Conservation (phyloP, 768 basidiomycete species). For the Boletus rex-veris region DNA sequence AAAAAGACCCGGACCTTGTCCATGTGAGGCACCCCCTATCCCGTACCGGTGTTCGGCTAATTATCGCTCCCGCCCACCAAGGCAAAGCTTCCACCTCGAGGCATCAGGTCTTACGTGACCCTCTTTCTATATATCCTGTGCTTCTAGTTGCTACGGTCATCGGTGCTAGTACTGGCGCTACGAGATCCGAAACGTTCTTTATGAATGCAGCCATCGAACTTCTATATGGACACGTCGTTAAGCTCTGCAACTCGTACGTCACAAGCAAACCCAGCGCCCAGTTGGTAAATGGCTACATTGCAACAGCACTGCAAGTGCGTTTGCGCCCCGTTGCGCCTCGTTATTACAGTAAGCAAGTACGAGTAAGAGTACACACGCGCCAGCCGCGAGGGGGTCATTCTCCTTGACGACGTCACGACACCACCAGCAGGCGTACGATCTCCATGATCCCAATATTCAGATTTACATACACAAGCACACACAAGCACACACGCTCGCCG, state of each 20-base stretch:
- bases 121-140: background rate
- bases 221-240: background rate
- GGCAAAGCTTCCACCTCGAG: background rate
- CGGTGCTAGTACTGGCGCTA: too few species aligned
- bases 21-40: background rate
- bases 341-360: background rate
- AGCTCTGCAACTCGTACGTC: background rate
- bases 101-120: conserved; percentile 7
- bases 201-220: background rate
- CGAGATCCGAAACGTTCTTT: conserved; percentile 10
- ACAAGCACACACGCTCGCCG: too few species aligned
- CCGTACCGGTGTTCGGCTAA: conserved; percentile 11
- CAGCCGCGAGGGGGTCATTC: background rate
- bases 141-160: too few species aligned
- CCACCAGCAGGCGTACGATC: background rate
- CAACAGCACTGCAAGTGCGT: background rate
- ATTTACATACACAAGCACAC: too few species aligned
- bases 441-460: too few species aligned
- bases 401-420: conserved; percentile 1
- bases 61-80: conserved; percentile 5
- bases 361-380: background rate
- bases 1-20: conserved; percentile 1
- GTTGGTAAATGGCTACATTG: too few species aligned
- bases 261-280: background rate
- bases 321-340: background rate